Percentiles rank a stretch among this genome's conserved stretches.
Evolutionary conservation across 176 grass and related monocot species (phyloP).

Genomic region (Stipa capillata): DNA sequence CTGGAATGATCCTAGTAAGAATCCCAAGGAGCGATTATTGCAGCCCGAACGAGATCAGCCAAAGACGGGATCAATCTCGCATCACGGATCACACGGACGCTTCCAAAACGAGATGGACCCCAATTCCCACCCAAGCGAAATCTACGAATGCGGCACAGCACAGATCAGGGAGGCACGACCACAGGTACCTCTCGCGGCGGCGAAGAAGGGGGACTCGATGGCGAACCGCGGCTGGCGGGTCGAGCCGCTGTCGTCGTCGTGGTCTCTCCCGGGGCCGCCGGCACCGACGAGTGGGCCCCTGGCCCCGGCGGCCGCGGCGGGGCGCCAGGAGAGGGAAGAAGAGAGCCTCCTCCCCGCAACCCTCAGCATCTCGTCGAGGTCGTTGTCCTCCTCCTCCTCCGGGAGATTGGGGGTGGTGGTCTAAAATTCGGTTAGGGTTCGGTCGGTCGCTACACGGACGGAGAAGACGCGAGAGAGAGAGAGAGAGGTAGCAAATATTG

Average conservation of each 20-base stretch:
- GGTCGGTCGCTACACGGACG: conserved; percentile 7
- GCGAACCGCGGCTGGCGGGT: conserved; percentile 19
- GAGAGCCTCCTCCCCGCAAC: conserved; percentile 53
- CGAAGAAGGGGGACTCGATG: conserved; percentile 29
- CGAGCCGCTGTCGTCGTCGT: conserved; percentile 14
- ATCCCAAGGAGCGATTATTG: neutral
- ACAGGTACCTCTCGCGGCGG: conserved; percentile 23
- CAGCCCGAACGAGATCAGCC: neutral
- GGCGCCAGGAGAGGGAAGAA: conserved; percentile 41
- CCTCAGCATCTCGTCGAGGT: conserved; percentile 38
- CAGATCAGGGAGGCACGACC: neutral
- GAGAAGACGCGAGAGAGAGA: neutral
- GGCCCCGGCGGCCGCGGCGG: conserved; percentile 9
- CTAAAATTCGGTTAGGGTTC: conserved; percentile 29
- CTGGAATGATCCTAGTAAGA: neutral
- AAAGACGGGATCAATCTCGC: neutral
- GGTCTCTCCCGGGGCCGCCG: neutral
- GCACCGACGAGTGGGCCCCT: conserved; percentile 27
- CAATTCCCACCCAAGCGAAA: neutral
- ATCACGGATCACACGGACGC: neutral
- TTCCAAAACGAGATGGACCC: neutral
- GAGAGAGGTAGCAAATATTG: conserved; percentile 20
- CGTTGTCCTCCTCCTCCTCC: neutral
- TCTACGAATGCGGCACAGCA: neutral
- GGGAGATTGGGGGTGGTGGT: neutral